Conservation (phyloP, 768 basidiomycete species). For the Leccinum aurantiacum region DNA sequence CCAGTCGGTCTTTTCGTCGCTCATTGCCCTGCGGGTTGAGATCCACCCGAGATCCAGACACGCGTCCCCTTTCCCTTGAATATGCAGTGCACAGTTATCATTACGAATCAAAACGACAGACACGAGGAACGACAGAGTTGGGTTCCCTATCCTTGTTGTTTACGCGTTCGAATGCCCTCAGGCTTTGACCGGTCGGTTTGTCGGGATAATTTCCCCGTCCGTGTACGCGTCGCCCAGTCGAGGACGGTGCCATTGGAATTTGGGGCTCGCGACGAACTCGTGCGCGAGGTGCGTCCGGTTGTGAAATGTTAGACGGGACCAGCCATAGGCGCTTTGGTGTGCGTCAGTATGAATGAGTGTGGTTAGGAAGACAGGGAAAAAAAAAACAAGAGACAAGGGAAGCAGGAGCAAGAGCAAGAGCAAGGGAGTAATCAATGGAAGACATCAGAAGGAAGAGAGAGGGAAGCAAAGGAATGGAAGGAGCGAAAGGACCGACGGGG, state of each 20-base stretch:
- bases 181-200: too few relatives aligned
- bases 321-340: slow-evolving; percentile 22
- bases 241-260: slow-evolving; percentile 19
- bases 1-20: too few relatives aligned
- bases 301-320: slow-evolving; percentile 32
- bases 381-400: background rate
- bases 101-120: too few relatives aligned
- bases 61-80: too few relatives aligned
- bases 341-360: too few relatives aligned
- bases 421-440: too few relatives aligned
- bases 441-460: too few relatives aligned
- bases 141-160: background rate
- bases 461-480: background rate
- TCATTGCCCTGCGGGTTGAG: too few relatives aligned
- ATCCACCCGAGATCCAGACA: too few relatives aligned
- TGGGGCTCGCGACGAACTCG: slow-evolving; percentile 31
- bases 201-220: background rate
- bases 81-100: too few relatives aligned
- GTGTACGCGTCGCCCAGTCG: slow-evolving; percentile 25
- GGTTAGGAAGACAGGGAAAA: background rate
- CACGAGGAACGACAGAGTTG: too few relatives aligned
- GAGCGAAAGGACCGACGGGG: background rate
- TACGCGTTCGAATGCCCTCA: background rate
- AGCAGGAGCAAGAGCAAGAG: background rate
- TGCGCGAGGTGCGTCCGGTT: slow-evolving; percentile 31